These are phyloP conservation scores for Septoria linicola DNA, from an alignment of 2,329 filamentous ascomycete genomes.

Conservation along the genomic window DNA sequence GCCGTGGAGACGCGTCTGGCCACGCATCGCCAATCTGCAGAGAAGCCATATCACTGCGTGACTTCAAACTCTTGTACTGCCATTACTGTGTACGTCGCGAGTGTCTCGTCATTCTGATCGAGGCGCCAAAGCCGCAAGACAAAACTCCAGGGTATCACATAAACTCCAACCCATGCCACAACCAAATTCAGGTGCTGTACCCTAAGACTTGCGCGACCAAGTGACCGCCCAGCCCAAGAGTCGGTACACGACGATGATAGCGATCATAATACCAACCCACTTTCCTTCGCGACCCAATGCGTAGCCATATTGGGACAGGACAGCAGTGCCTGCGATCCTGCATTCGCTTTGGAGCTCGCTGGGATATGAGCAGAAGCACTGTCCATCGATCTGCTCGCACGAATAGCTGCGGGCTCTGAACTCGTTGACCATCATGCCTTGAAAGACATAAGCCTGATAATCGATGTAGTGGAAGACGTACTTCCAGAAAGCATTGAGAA, in stretches of 20 bases:
- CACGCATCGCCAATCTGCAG: too few species aligned
- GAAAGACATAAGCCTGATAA: conserved; percentile 82
- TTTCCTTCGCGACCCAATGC: conserved; percentile 57
- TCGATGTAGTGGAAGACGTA: conserved; percentile 89
- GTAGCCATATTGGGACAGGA: conserved; percentile 68
- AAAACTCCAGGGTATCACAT: conserved; percentile 1
- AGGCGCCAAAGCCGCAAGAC: conserved; percentile 3
- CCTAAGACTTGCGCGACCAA: conserved; percentile 24
- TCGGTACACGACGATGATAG: conserved; percentile 69
- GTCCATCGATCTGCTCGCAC: conserved; percentile 45
- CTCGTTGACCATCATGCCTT: conserved; percentile 93
- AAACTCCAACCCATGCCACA: background rate
- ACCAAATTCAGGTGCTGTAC: too few species aligned
- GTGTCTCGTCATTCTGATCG: background rate
- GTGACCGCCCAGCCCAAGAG: conserved; percentile 61
- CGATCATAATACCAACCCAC: conserved; percentile 72
- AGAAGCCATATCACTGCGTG: too few species aligned
- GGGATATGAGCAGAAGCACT: conserved; percentile 68
- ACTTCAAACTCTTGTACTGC: background rate
- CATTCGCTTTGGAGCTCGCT: conserved; percentile 62
- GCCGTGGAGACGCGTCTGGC: too few species aligned
- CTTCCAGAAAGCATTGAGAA: conserved; percentile 79
- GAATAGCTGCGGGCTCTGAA: conserved; percentile 64
- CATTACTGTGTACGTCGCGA: background rate
- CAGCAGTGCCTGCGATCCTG: conserved; percentile 65